Evolutionary conservation across 345 rosid genomes (phyloP).

Genomic region (Gynandropsis gynandra): DNA sequence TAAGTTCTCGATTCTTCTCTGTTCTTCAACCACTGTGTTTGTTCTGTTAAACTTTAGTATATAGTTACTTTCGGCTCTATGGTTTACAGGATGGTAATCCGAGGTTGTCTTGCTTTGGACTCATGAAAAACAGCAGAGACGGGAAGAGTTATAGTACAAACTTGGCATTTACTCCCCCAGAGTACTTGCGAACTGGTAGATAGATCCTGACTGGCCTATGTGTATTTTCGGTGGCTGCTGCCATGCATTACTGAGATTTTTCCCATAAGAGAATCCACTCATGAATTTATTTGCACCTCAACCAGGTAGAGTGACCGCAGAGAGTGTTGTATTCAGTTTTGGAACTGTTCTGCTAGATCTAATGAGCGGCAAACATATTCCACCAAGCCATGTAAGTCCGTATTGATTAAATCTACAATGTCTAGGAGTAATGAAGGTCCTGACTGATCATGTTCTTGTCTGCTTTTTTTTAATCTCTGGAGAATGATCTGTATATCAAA

Average conservation of each 20-base stretch:
- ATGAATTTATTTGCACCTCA: constrained; percentile 5
- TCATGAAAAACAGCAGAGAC: constrained; percentile 95
- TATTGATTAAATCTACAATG: constrained; percentile 3
- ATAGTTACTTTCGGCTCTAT: neutral
- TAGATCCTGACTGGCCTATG: neutral
- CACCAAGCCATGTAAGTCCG: constrained; percentile 85
- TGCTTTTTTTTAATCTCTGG: neutral
- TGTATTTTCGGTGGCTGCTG: neutral
- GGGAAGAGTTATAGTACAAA: constrained; percentile 98
- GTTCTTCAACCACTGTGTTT: neutral
- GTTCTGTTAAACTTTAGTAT: neutral
- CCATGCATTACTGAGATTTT: neutral
- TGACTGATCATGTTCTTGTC: constrained; percentile 6
- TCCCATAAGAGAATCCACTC: neutral
- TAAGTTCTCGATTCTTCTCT: constrained; percentile 13
- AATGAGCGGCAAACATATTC: constrained; percentile 96
- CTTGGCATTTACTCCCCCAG: constrained; percentile 98
- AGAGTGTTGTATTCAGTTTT: constrained; percentile 95
- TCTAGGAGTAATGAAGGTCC: constrained; percentile 7
- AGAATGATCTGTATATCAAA: neutral
- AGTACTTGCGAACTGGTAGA: constrained; percentile 83
- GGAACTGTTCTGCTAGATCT: constrained; percentile 94
- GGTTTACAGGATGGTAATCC: constrained; percentile 79
- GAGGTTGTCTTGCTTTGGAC: constrained; percentile 87
- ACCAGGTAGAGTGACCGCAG: constrained; percentile 91